Evolutionary conservation across 345 rosid genomes (phyloP).

Genomic region (Eucalyptus regnans): DNA sequence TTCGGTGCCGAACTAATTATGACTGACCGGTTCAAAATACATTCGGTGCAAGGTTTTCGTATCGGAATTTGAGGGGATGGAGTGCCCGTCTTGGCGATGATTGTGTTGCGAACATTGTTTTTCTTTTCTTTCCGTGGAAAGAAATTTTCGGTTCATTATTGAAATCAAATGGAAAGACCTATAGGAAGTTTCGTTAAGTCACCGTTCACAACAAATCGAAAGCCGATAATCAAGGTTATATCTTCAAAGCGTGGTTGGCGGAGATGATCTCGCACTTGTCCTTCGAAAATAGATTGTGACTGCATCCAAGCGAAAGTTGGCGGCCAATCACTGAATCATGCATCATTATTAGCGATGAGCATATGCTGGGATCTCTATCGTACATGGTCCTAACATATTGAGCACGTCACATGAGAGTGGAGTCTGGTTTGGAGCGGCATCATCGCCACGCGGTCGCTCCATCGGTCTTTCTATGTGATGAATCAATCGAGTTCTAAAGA

Average conservation of each 20-base stretch:
- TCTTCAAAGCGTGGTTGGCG: neutral
- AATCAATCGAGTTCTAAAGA: neutral
- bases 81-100: neutral
- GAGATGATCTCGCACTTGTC: neutral
- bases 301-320: neutral
- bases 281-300: neutral
- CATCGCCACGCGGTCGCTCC: neutral
- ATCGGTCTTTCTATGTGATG: neutral
- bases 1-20: neutral
- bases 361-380: neutral
- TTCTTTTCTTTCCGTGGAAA: too few species aligned
- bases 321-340: neutral
- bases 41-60: neutral
- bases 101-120: neutral
- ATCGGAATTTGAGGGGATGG: neutral
- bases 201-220: neutral
- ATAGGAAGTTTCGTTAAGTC: too few species aligned
- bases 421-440: neutral
- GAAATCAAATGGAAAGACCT: too few species aligned
- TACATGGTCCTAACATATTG: neutral
- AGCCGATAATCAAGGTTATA: neutral
- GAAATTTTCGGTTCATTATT: neutral
- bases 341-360: neutral
- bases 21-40: neutral
- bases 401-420: neutral